Base-by-base conservation (phyloP, 2,329 filamentous ascomycete genomes). In the Sclerotinia trifoliorum region DNA sequence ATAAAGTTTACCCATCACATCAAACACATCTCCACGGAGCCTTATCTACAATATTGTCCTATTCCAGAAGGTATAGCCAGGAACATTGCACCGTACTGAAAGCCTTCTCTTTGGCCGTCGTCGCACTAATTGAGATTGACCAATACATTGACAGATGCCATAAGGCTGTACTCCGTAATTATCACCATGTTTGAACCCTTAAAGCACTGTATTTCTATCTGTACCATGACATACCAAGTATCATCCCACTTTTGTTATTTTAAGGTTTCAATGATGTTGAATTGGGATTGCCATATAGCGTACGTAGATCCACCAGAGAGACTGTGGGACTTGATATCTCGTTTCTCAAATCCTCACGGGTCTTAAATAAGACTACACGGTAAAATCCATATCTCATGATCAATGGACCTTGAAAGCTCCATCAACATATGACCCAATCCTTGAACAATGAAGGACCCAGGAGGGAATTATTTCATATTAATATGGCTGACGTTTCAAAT, bases 1-100 rank as follows among this genome's bases (percentile, higher is more conserved):
- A 62, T 49, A 17, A 56, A 65, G 52, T 15, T 46, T 57, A 42
- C n/a, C 15, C 52, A 65, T 48, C 63, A 39, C 21, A 26, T 57
- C 26, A 44, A 44, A 56, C 19, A 46, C 26, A 65, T 65, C 52
- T 65, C 63, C 63, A 48, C 63, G 63, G 63, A 65, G 51, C 63
- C 63, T 65, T 65, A 17, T 44, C 51, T 44, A n/a, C 55, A 15
- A 51, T 39, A 21, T 8, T 26, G 32, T 62, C 58, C 19, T 13
- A 39, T 57, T 56, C 57, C 26, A 55, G 62, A 42, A 65, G 26
- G 62, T 65, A 19, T 24, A 42, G 39, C 62, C 49, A 44, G 39
- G 10, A 48, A 44, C 10, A 7, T 35, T 21, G 26, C 58, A 24
- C 26, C 8, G 29, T 24, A 51, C 21, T 62, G 46, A 62, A 62